Conservation (phyloP, 805 yeast genomes). For the Myxozyma lipomycoides region DNA sequence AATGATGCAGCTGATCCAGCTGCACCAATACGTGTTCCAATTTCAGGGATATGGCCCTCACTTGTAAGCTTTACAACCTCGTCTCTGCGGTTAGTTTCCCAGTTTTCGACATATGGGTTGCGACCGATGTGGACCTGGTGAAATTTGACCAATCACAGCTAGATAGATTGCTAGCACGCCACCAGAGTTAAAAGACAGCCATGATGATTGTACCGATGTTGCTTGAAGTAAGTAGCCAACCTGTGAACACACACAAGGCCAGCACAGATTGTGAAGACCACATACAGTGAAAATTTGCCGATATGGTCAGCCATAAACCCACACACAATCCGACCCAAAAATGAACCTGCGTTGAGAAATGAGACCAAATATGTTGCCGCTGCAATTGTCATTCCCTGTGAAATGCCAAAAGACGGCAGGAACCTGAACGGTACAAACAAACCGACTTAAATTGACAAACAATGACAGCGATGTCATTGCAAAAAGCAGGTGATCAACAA, state of each 20-base stretch:
- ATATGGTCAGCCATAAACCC: conserved; percentile 46
- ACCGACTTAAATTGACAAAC: conserved; percentile 32
- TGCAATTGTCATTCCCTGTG: conserved; percentile 24
- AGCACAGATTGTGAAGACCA: conserved; percentile 33
- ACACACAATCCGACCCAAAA: conserved; percentile 49
- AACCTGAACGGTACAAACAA: conserved; percentile 37
- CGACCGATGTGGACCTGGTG: conserved; percentile 29
- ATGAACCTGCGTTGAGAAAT: conserved; percentile 39
- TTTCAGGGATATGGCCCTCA: conserved; percentile 29
- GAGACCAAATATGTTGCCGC: conserved; percentile 35
- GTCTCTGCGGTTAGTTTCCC: conserved; percentile 31
- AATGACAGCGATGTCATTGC: conserved; percentile 29
- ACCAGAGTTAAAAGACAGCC: conserved; percentile 35
- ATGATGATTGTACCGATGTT: conserved; percentile 32
- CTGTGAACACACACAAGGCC: conserved; percentile 34
- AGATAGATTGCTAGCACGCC: conserved; percentile 37
- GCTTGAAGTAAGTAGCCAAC: conserved; percentile 12
- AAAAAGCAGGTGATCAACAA: conserved; percentile 31
- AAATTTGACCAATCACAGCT: conserved; percentile 32
- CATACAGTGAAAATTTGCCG: conserved; percentile 43
- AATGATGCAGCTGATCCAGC: conserved; percentile 51
- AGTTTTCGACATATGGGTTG: conserved; percentile 29
- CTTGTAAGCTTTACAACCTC: conserved; percentile 28
- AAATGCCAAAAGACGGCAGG: conserved; percentile 33
- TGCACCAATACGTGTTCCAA: conserved; percentile 53